These are phyloP conservation scores for Sclerotinia subarctica DNA, from an alignment of 2,329 filamentous ascomycete genomes.

Conservation along the genomic window DNA sequence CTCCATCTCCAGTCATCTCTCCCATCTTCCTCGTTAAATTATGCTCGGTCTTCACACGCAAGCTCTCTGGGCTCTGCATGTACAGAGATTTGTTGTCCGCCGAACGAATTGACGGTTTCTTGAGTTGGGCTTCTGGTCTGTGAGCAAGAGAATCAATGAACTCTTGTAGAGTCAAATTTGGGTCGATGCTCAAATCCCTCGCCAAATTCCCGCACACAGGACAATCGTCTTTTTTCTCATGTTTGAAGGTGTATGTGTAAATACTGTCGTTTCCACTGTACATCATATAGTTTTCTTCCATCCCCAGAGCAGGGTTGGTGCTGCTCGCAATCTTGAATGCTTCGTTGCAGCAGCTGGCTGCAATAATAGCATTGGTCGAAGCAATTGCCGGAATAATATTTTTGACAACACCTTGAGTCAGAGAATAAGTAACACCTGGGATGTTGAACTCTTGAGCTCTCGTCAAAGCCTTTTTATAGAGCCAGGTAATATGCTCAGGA, in stretches of 20 bases:
- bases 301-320: slow-evolving; percentile 74
- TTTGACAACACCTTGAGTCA: slow-evolving; percentile 97
- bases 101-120: slow-evolving; percentile 82
- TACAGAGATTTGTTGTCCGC: slow-evolving; percentile 85
- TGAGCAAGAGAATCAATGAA: slow-evolving; percentile 81
- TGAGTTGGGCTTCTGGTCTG: slow-evolving; percentile 85
- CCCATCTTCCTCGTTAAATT: slow-evolving; percentile 76
- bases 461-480: slow-evolving; percentile 78
- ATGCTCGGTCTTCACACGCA: slow-evolving; percentile 79
- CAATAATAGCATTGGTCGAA: slow-evolving; percentile 95
- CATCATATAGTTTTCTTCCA: slow-evolving; percentile 95
- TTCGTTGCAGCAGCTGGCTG: slow-evolving; percentile 93
- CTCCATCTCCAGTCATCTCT: slow-evolving; percentile 74
- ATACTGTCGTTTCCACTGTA: slow-evolving; percentile 94
- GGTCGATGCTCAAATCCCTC: slow-evolving; percentile 69
- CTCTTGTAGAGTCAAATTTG: slow-evolving; percentile 70
- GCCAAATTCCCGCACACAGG: slow-evolving; percentile 87
- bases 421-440: slow-evolving; percentile 84
- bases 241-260: slow-evolving; percentile 96
- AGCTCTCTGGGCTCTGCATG: slow-evolving; percentile 75
- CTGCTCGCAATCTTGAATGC: slow-evolving; percentile 89
- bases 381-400: slow-evolving; percentile 99
- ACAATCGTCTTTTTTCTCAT: slow-evolving; percentile 91
- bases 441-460: slow-evolving; percentile 89
- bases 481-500: slow-evolving; percentile 95